Base-by-base conservation (phyloP, 164 flowering plant genomes). In the Magnolia officinalis region DNA sequence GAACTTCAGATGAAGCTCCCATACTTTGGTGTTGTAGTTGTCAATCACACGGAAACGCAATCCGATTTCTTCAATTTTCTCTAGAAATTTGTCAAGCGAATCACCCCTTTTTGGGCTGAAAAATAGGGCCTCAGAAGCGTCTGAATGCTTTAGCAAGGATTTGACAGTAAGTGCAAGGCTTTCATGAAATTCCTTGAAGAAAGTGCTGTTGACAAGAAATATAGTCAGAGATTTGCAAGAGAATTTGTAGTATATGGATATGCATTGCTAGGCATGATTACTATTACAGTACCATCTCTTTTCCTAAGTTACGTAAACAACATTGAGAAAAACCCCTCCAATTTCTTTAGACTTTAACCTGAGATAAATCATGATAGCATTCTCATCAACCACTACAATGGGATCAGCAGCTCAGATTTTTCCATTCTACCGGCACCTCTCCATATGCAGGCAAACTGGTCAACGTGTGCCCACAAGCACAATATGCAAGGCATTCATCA, bases 81-180 rank as follows among this genome's bases (percentile, higher is more conserved):
- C 84, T n/a, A 92, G 80, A 80, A 93, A 93, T 80, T 84, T 90
- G 59, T 89, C 91, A 84, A 93, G 75, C 0, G 97, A 88, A 76
- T 92, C 83, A 4, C 98, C 98, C 80, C 99, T 91, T 84, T 79
- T 87, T 51, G 98, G 97, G 76, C 91, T 85, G 74, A 93, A 85
- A 76, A 93, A 89, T 79, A 92, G 63, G 67, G 98, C 97, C 85
- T 93, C 88, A 2, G 95, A 89, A 50, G 87, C 75, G 14, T 82
- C 88, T 8, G 77, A 81, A 52, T 78, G 78, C 76, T 84, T 88
- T 72, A 91, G 78, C 85, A 93, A 79, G 73, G 77, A 76, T 78
- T 87, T 89, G 82, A 93, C 81, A 63, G 86, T 89, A 78, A 72
- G 85, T 61, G 89, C 94, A 71, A 96, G 96, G 77, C 84, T 87